Conservation (phyloP, 306 rosid genomes). For the Dalbergia cochinchinensis region DNA sequence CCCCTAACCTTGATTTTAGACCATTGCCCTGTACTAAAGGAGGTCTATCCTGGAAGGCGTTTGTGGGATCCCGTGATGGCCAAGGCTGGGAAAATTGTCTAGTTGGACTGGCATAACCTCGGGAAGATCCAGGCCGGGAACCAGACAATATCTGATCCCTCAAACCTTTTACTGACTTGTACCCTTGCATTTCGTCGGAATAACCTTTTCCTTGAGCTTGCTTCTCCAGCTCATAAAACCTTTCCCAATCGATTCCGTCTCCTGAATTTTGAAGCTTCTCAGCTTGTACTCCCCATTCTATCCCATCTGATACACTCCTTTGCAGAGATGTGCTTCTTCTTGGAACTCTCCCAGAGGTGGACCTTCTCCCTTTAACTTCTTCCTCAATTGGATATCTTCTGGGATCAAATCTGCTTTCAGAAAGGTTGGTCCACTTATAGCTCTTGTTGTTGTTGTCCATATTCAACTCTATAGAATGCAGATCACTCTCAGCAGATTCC, state of each 20-base stretch:
- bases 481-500: constrained; percentile 89
- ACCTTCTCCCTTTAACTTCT: constrained; percentile 72
- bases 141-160: constrained; percentile 79
- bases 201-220: constrained; percentile 68
- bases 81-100: constrained; percentile 82
- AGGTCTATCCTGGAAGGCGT: constrained; percentile 66
- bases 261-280: constrained; percentile 73
- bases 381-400: constrained; percentile 65
- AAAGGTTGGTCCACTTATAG: constrained; percentile 73
- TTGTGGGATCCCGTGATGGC: constrained; percentile 67
- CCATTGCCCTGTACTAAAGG: constrained; percentile 59
- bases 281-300: constrained; percentile 74
- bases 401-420: constrained; percentile 65
- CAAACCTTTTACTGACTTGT: constrained; percentile 77
- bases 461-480: constrained; percentile 90
- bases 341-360: constrained; percentile 74
- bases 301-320: constrained; percentile 91
- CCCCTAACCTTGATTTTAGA: constrained; percentile 80
- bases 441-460: constrained; percentile 83
- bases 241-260: constrained; percentile 81
- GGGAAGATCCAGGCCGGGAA: constrained; percentile 68
- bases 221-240: constrained; percentile 75
- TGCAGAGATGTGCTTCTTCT: constrained; percentile 84
- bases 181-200: constrained; percentile 68
- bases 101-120: constrained; percentile 79